phyloP scores from a whole-genome alignment of 1,284 basidiomycete species.

The Irpex rosettiformis region DNA sequence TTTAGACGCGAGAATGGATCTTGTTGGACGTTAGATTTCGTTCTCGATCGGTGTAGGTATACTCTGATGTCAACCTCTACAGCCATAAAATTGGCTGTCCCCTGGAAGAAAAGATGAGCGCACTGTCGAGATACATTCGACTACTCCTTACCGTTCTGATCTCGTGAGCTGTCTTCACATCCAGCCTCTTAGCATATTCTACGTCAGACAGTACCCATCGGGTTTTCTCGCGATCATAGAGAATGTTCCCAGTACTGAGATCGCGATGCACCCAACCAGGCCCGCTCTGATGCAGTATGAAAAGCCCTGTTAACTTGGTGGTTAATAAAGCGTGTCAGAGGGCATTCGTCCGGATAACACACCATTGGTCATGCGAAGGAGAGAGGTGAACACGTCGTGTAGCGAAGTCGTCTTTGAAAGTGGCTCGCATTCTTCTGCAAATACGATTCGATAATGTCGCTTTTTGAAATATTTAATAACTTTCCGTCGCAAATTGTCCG shows the following conservation, averaged over 20 bases:
- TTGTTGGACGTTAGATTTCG: background rate
- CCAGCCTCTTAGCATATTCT: slow-evolving; percentile 5
- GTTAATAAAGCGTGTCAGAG: background rate
- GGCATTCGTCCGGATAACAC: background rate
- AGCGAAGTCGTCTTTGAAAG: background rate
- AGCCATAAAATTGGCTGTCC: slow-evolving; percentile 6
- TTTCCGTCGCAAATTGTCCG: background rate
- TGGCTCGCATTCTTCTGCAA: slow-evolving; percentile 5
- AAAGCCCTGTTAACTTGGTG: background rate
- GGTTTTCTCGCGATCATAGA: background rate
- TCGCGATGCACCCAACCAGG: slow-evolving; percentile 12
- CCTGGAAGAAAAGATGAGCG: background rate
- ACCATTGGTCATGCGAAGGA: background rate
- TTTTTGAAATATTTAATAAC: background rate
- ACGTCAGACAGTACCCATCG: slow-evolving; percentile 1
- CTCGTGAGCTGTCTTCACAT: background rate
- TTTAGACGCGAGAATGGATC: background rate
- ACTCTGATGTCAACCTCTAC: background rate
- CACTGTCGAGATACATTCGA: background rate
- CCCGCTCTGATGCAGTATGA: background rate
- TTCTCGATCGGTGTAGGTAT: background rate
- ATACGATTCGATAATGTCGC: slow-evolving; percentile 4
- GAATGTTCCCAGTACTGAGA: slow-evolving; percentile 12
- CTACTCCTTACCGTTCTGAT: background rate
- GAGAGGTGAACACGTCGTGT: background rate